A percentile compares a stretch with the other conserved stretches of the same genome.
phyloP scores from a whole-genome alignment of 805 yeast species.

The Wickerhamomyces mucosus region DNA sequence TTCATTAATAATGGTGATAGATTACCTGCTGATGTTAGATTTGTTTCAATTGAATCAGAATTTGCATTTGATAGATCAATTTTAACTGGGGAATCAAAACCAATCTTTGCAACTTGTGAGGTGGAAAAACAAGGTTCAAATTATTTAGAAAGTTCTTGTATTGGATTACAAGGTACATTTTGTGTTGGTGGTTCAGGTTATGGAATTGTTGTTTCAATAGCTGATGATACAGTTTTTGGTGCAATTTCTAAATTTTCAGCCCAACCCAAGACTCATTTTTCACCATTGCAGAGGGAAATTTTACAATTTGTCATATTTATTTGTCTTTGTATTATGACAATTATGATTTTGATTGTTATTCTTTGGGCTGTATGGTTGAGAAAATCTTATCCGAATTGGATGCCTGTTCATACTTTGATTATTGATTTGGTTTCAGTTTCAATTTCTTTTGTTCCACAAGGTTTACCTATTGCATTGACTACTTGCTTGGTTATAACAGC shows the following conservation, averaged over 20 bases:
- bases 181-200: constrained; percentile 34
- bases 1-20: constrained; percentile 29
- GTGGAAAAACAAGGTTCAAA: constrained; percentile 25
- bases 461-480: constrained; percentile 41
- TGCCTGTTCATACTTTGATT: constrained; percentile 29
- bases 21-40: constrained; percentile 39
- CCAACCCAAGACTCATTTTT: constrained; percentile 27
- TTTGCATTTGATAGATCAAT: constrained; percentile 37
- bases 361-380: constrained; percentile 37
- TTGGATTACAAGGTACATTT: constrained; percentile 38
- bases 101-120: constrained; percentile 24
- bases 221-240: constrained; percentile 37
- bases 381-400: constrained; percentile 30
- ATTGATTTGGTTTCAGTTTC: constrained; percentile 36
- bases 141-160: constrained; percentile 32
- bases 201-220: constrained; percentile 35
- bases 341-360: constrained; percentile 25
- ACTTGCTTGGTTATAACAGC: constrained; percentile 42
- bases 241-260: constrained; percentile 33
- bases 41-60: constrained; percentile 24
- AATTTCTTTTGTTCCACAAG: constrained; percentile 44
- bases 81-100: constrained; percentile 40
- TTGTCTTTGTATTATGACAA: constrained; percentile 17
- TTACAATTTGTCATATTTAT: constrained; percentile 25
- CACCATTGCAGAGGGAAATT: constrained; percentile 35